A percentile compares a stretch with the other conserved stretches of the same genome.
These are phyloP conservation scores for Suillus variegatus DNA, from an alignment of 768 basidiomycete species.

Conservation along the genomic window DNA sequence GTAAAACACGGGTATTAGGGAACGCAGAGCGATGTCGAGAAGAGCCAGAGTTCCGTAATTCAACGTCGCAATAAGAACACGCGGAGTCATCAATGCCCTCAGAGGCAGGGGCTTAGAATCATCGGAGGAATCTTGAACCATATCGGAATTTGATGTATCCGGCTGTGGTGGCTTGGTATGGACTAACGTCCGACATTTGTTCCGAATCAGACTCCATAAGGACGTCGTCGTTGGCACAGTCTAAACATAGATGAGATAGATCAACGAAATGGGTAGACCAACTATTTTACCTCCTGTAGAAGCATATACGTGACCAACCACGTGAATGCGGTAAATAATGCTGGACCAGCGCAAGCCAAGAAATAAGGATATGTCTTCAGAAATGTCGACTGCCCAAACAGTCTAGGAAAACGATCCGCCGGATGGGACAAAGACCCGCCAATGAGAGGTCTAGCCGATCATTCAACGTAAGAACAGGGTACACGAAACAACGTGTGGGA, in stretches of 20 bases:
- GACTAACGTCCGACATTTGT: constrained; percentile 26
- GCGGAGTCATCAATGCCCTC: constrained; percentile 45
- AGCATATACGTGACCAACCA: constrained; percentile 48
- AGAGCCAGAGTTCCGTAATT: constrained; percentile 64
- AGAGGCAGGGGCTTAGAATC: constrained; percentile 40
- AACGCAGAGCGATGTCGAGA: constrained; percentile 60
- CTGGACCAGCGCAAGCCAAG: constrained; percentile 61
- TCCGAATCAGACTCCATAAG: constrained; percentile 29
- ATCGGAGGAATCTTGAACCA: neutral
- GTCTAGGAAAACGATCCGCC: constrained; percentile 58
- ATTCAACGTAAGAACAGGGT: neutral
- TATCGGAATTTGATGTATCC: neutral
- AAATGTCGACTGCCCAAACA: constrained; percentile 55
- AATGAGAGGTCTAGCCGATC: constrained; percentile 52
- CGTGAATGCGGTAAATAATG: constrained; percentile 49
- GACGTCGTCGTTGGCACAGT: constrained; percentile 17
- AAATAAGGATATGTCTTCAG: constrained; percentile 68
- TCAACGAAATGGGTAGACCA: neutral
- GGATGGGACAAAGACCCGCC: constrained; percentile 67
- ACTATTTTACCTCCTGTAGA: constrained; percentile 48
- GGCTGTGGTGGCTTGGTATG: neutral
- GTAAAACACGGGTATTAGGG: constrained; percentile 31
- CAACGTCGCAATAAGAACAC: constrained; percentile 51
- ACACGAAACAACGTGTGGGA: neutral
- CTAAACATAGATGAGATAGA: neutral